phyloP scores from a whole-genome alignment of 106 monocot species.

The Apostasia shenzhenica region DNA sequence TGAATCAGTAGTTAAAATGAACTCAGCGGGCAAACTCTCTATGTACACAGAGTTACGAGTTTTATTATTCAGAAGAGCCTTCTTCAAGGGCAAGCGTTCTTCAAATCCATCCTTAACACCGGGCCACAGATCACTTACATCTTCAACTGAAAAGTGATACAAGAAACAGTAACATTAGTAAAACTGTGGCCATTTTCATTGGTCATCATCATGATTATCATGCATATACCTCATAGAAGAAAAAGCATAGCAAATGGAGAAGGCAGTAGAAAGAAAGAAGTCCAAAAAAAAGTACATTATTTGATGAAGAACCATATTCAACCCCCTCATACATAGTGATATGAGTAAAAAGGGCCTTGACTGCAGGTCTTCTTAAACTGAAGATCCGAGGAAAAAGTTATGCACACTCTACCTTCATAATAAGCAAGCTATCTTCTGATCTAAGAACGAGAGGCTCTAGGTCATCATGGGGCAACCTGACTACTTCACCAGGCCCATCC shows the following conservation, averaged over 20 bases:
- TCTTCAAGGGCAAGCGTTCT: conserved; percentile 59
- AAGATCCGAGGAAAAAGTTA: no score
- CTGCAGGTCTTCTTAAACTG: no score
- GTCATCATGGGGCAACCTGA: no score
- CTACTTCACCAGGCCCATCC: no score
- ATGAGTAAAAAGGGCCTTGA: no score
- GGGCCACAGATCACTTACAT: conserved; percentile 98
- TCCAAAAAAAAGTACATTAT: no score
- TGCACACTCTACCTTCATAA: no score
- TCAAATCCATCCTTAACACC: conserved; percentile 83
- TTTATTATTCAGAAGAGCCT: conserved; percentile 80
- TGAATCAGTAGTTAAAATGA: conserved; percentile 88
- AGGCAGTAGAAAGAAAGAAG: no score
- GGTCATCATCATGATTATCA: background rate
- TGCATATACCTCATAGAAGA: background rate
- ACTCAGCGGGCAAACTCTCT: conserved; percentile 73
- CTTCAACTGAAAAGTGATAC: conserved; percentile 59
- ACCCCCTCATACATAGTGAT: no score
- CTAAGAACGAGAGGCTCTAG: no score
- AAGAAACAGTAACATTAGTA: conserved; percentile 4
- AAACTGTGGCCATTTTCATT: background rate
- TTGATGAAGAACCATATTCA: no score
- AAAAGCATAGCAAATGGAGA: background rate
- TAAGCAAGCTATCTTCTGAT: no score
- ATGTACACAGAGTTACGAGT: conserved; percentile 74